These are phyloP conservation scores for Casaregolazyma lundiana DNA, from an alignment of 1,139 yeast species.

Conservation along the genomic window DNA sequence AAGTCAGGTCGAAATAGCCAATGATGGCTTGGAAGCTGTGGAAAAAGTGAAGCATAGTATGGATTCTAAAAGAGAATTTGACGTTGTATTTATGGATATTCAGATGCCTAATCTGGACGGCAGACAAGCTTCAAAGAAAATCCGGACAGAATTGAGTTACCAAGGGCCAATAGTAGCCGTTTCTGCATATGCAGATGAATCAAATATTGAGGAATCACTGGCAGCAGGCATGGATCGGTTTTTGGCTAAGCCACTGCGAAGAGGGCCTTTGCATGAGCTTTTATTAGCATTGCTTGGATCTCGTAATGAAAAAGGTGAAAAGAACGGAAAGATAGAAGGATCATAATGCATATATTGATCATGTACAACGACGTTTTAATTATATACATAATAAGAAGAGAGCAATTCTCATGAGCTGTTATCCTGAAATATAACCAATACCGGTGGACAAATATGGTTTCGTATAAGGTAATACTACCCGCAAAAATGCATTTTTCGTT, in stretches of 20 bases:
- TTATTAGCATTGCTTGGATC: slow-evolving; percentile 13
- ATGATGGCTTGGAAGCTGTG: slow-evolving; percentile 89
- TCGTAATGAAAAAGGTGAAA: neutral
- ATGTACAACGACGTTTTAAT: too few species aligned
- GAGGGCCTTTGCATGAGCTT: slow-evolving; percentile 25
- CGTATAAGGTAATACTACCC: too few species aligned
- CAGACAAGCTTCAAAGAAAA: slow-evolving; percentile 67
- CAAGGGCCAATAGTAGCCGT: slow-evolving; percentile 81
- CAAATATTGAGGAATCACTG: slow-evolving; percentile 78
- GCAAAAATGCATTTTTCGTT: too few species aligned
- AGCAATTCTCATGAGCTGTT: too few species aligned
- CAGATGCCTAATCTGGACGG: slow-evolving; percentile 97
- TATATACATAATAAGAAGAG: too few species aligned
- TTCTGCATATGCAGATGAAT: slow-evolving; percentile 92
- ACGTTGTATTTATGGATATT: slow-evolving; percentile 88
- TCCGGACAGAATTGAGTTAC: slow-evolving; percentile 57
- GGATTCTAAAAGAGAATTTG: slow-evolving; percentile 53
- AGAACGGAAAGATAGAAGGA: neutral
- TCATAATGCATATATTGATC: neutral
- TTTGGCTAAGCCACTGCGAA: slow-evolving; percentile 64
- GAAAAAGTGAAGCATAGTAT: slow-evolving; percentile 42
- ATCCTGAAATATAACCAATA: too few species aligned
- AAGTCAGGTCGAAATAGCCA: slow-evolving; percentile 65
- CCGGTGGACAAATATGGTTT: too few species aligned
- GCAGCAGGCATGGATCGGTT: slow-evolving; percentile 89